Evolutionary conservation across 2,329 filamentous ascomycete species (phyloP).

Genomic region (Botrytis byssoidea): DNA sequence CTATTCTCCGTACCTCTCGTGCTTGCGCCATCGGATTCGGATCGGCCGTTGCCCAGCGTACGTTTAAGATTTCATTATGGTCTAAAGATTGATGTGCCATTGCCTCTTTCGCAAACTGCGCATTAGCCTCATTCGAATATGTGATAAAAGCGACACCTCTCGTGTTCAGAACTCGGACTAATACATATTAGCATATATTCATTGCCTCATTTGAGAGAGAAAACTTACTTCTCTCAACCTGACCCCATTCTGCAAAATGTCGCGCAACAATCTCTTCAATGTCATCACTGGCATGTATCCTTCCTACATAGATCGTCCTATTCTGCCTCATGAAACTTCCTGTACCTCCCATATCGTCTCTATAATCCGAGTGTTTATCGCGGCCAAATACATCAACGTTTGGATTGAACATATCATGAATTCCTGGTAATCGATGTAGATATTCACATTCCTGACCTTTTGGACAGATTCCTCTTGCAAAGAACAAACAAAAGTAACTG

Average conservation of each 20-base stretch:
- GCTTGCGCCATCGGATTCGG: slow-evolving; percentile 95
- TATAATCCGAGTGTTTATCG: slow-evolving; percentile 89
- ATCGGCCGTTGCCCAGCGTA: slow-evolving; percentile 94
- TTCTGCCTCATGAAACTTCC: slow-evolving; percentile 94
- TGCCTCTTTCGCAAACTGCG: slow-evolving; percentile 88
- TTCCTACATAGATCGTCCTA: slow-evolving; percentile 86
- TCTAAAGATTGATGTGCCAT: slow-evolving; percentile 95
- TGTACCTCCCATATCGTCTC: slow-evolving; percentile 97
- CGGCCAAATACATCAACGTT: slow-evolving; percentile 95
- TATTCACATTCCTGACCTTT: slow-evolving; percentile 94
- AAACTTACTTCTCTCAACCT: slow-evolving; percentile 68
- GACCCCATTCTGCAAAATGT: slow-evolving; percentile 96
- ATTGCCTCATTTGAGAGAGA: not conserved
- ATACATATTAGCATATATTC: slow-evolving; percentile 29
- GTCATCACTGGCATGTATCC: slow-evolving; percentile 93
- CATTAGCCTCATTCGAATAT: slow-evolving; percentile 85
- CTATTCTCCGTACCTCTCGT: slow-evolving; percentile 80
- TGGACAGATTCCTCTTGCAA: slow-evolving; percentile 77
- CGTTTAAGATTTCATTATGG: slow-evolving; percentile 88
- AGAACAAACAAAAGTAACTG: slow-evolving; percentile 90
- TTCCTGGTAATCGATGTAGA: slow-evolving; percentile 80
- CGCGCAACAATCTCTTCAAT: slow-evolving; percentile 94
- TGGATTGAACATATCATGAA: slow-evolving; percentile 87
- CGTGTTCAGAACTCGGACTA: slow-evolving; percentile 76
- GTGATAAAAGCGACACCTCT: slow-evolving; percentile 94